Evolutionary conservation across 495 filamentous ascomycete genomes (phyloP).

Genomic region (Parathielavia appendiculata): DNA sequence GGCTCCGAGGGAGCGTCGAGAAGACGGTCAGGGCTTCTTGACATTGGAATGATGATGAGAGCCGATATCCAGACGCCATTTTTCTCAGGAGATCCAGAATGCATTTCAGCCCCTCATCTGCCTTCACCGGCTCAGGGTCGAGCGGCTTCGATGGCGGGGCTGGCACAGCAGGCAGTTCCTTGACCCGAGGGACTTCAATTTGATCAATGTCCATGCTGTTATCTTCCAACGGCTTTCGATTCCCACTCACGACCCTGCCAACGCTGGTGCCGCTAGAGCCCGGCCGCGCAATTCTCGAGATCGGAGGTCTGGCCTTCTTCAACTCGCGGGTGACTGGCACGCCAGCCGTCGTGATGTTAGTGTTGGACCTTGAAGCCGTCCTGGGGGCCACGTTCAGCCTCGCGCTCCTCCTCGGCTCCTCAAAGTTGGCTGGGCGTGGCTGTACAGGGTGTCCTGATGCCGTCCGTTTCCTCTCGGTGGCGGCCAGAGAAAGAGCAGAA

Average conservation of each 20-base stretch:
- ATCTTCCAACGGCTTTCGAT: slow-evolving; percentile 64
- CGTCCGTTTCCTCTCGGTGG: slow-evolving; percentile 70
- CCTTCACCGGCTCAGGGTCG: slow-evolving; percentile 48
- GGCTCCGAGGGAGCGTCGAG: slow-evolving; percentile 59
- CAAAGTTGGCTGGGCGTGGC: slow-evolving; percentile 46
- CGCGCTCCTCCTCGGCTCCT: slow-evolving; percentile 73
- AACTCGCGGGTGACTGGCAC: slow-evolving; percentile 63
- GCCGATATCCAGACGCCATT: slow-evolving; percentile 72
- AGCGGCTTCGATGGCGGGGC: slow-evolving; percentile 39
- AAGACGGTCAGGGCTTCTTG: slow-evolving; percentile 69
- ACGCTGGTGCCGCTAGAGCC: slow-evolving; percentile 58
- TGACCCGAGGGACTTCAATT: slow-evolving; percentile 49
- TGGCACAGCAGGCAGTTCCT: slow-evolving; percentile 33
- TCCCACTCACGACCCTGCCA: slow-evolving; percentile 82
- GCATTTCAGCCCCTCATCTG: slow-evolving; percentile 69
- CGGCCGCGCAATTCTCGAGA: slow-evolving; percentile 47
- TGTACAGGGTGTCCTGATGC: slow-evolving; percentile 75
- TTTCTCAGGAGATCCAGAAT: slow-evolving; percentile 78
- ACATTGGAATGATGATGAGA: slow-evolving; percentile 71
- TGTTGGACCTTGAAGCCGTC: slow-evolving; percentile 52
- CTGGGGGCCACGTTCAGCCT: slow-evolving; percentile 61
- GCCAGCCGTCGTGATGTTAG: slow-evolving; percentile 52
- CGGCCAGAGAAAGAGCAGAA: slow-evolving; percentile 30
- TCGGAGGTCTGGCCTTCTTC: slow-evolving; percentile 68
- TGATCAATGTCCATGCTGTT: slow-evolving; percentile 59